Percentiles rank a stretch among this genome's conserved stretches.
Conservation (phyloP, 352 stramenopile species). For the Phytophthora kernoviae region DNA sequence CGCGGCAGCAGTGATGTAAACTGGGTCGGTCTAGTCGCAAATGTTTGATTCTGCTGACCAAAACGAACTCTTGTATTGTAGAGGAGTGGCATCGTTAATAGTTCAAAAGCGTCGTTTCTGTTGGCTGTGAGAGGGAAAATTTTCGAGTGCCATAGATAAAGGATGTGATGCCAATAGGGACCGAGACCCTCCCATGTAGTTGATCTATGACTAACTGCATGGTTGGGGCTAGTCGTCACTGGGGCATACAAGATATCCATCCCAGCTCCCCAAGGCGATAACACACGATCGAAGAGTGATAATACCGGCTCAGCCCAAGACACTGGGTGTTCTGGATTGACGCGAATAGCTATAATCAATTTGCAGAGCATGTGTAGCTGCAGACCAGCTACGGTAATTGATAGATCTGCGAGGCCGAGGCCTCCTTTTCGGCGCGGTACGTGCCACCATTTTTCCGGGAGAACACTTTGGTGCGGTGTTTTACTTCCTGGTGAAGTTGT, state of each 20-base stretch:
- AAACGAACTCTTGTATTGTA: too few species aligned
- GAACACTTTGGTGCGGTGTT: too few species aligned
- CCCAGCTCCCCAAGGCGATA: not conserved
- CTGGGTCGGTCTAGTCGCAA: too few species aligned
- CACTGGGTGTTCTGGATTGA: not conserved
- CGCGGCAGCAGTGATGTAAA: too few species aligned
- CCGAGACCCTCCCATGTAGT: not conserved
- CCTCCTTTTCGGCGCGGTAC: not conserved
- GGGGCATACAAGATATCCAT: not conserved
- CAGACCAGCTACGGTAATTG: not conserved
- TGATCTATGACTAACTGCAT: not conserved
- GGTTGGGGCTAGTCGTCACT: not conserved
- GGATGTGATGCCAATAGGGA: not conserved
- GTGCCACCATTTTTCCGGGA: not conserved
- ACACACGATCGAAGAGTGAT: not conserved
- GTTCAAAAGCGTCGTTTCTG: too few species aligned
- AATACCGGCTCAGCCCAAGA: not conserved
- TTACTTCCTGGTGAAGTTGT: too few species aligned
- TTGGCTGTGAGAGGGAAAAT: too few species aligned
- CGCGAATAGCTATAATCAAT: not conserved
- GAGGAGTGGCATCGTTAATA: too few species aligned
- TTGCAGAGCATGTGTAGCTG: not conserved
- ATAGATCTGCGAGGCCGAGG: not conserved
- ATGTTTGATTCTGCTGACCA: too few species aligned
- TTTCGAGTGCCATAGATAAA: not conserved